Base-by-base conservation (phyloP, 2,329 filamentous ascomycete genomes). In the Cladophialophora exuberans region DNA sequence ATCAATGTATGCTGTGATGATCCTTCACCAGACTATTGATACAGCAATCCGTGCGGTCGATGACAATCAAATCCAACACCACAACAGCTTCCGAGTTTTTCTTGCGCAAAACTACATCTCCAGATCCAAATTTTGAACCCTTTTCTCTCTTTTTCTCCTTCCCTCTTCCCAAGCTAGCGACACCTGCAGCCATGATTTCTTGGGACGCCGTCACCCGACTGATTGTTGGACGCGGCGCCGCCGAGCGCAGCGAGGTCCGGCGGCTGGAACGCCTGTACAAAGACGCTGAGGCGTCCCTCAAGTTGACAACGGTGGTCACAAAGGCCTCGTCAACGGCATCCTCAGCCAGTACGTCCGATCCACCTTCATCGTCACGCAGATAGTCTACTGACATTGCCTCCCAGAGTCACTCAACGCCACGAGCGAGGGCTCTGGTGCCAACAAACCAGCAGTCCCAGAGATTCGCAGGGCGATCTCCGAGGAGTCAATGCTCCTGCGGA, bases 41-140 rank as follows among this genome's bases (percentile, higher is more conserved):
- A 65, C 61, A 20, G 60, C 61, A 31, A 63, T 65, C 46, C 31
- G 47, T 43, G 59, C 61, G n/a, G 62, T 65, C 41, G 57, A 62
- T 56, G 61, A 65, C 57, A 63, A 65, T 36, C 62, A 63, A 47
- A 17, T 28, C 33, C 15, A 28, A 22, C 31, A 20, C 36, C 36
- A 39, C 18, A 39, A 3, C 6, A 15, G 22, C 20, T 31, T 15
- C 20, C 20, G 38, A 18, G 3, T 20, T 23, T 11, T 10, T 20
- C 36, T 39, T 11, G 36, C 18, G 36, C 36, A 39, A 52, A 28
- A 25, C 30, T 33, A 25, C 50, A 13, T 15, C 23, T 38, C 18
- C 11, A 26, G 11, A 9, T 11, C 39, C 22, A n/a, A 10, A 42
- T 42, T 42, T 26, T 9, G 20, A 26, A 6, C 39, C 26, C 39